Evolutionary conservation across 2,329 filamentous ascomycete species (phyloP).

Genomic region (Tolypocladium inflatum): DNA sequence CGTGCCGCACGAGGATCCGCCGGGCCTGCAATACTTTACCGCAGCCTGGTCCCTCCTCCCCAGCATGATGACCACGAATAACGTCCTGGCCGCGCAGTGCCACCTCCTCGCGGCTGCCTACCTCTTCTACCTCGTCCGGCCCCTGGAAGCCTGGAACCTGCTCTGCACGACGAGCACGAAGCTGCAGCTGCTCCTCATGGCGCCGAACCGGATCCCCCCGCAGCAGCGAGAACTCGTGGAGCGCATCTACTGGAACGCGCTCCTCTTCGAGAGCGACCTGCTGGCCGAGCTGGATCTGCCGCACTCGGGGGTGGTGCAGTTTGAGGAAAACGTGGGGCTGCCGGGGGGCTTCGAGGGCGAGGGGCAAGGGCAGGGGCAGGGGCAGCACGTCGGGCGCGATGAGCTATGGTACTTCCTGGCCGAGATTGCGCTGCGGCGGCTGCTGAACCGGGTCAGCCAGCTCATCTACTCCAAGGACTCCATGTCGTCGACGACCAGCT

Average conservation of each 20-base stretch:
- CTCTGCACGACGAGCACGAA: slow-evolving; percentile 75
- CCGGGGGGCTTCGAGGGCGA: slow-evolving; percentile 72
- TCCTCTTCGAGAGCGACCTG: slow-evolving; percentile 73
- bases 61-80: slow-evolving; percentile 70
- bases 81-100: slow-evolving; percentile 68
- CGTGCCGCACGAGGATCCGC: slow-evolving; percentile 58
- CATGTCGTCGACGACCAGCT: slow-evolving; percentile 59
- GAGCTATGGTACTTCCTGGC: slow-evolving; percentile 82
- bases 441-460: slow-evolving; percentile 71
- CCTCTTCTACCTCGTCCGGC: slow-evolving; percentile 72
- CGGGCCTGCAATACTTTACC: slow-evolving; percentile 70
- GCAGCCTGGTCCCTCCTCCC: slow-evolving; percentile 72
- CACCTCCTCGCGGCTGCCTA: slow-evolving; percentile 75
- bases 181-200: slow-evolving; percentile 67
- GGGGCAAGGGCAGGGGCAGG: slow-evolving; percentile 29
- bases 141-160: slow-evolving; percentile 74
- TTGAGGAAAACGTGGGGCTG: slow-evolving; percentile 70
- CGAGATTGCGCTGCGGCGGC: slow-evolving; percentile 67
- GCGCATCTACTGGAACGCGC: slow-evolving; percentile 75
- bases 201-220: slow-evolving; percentile 59
- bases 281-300: slow-evolving; percentile 72
- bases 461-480: slow-evolving; percentile 70
- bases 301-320: slow-evolving; percentile 73
- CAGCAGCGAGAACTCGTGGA: slow-evolving; percentile 65
- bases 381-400: slow-evolving; percentile 55